Base-by-base conservation (phyloP, 306 rosid species). In the Medicago arabica region DNA sequence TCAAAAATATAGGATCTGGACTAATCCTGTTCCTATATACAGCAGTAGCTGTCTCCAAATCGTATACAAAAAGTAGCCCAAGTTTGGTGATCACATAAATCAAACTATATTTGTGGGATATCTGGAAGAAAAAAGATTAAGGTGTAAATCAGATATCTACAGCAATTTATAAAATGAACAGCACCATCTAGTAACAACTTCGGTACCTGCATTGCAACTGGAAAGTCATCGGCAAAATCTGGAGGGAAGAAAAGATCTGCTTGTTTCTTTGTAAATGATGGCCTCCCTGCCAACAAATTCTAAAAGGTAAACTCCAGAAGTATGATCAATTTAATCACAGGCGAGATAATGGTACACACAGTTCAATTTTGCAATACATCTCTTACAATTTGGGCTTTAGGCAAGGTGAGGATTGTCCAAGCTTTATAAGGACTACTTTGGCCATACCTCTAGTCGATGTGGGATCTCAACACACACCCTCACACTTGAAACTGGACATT, bases 181-280 rank as follows among this genome's bases (percentile, higher is more conserved):
- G 55, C 75, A 76, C n/a, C 61, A 57, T 55, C 38, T 34, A 34
- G 38, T 34, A 5, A 34, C 47, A 34, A 79, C 84, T 79, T 72
- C 38, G 2, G 39, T 82, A 96, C 99, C 99, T 96, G 99, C 99
- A 96, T 96, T 38, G 99, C 82, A 83, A 96, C 99, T 65, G 99
- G 99, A 81, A 96, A 96, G 79, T 96, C 99, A 76, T 96, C 99
- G 2, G 88, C 94, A 89, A 96, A 96, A 92, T 96, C 99, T 38
- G 99, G 99, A 44, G 99, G 99, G 73, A 96, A 96, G 92, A 96
- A 96, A 39, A 96, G 97, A 89, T 96, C 99, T 18, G 99, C 98
- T 80, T 96, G 99, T 83, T 96, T 96, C 91, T 96, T 96, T 2
- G 99, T 67, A 85, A 96, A 96, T 34, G 99, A 90, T 69, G 98